phyloP scores from a whole-genome alignment of 352 stramenopile species.

The Globisporangium yorkense region DNA sequence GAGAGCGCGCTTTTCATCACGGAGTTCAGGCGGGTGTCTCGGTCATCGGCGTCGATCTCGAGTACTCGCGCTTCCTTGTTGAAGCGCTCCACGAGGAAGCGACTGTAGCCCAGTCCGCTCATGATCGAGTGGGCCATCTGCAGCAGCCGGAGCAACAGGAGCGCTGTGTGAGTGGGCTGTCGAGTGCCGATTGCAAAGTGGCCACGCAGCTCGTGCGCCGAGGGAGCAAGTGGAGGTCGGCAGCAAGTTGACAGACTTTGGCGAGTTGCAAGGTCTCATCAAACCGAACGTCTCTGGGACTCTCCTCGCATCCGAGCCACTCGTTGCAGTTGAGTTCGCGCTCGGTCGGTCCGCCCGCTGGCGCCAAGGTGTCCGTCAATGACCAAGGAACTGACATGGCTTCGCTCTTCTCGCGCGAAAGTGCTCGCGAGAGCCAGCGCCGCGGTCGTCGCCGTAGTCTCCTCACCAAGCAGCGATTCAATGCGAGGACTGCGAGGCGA shows the following conservation, averaged over 20 bases:
- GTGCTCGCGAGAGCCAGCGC: neutral
- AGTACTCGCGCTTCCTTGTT: neutral
- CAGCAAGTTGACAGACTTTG: neutral
- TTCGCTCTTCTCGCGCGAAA: neutral
- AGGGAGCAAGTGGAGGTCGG: neutral
- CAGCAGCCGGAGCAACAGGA: neutral
- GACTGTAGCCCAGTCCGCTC: conserved; percentile 10
- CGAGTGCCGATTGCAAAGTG: conserved; percentile 3
- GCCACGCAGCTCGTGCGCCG: neutral
- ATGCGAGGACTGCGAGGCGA: neutral
- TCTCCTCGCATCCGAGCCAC: neutral
- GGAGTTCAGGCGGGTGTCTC: neutral
- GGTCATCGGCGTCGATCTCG: neutral
- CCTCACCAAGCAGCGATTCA: neutral
- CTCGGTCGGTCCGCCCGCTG: neutral
- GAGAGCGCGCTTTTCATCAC: neutral
- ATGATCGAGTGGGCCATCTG: conserved; percentile 7
- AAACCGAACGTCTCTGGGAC: conserved; percentile 14
- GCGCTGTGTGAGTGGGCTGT: neutral
- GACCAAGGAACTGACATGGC: neutral
- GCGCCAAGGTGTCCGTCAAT: neutral
- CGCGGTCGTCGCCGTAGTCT: no score
- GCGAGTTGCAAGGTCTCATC: neutral
- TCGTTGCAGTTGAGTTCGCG: neutral
- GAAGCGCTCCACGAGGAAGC: conserved; percentile 12